Evolutionary conservation across 2,329 filamentous ascomycete genomes (phyloP).

Genomic region (Moelleriella libera): DNA sequence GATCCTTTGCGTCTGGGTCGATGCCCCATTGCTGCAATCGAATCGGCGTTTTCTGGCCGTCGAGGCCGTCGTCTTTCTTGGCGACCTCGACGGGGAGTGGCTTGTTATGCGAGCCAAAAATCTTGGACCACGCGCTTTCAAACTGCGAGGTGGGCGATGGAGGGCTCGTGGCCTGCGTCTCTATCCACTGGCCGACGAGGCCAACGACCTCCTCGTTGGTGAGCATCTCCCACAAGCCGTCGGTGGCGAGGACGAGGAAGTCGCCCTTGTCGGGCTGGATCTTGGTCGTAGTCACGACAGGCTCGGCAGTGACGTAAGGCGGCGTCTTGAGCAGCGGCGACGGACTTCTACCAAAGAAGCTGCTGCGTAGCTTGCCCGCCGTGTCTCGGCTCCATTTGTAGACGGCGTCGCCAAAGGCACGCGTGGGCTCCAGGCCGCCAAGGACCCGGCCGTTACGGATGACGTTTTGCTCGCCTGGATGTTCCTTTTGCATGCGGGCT

Average conservation of each 20-base stretch:
- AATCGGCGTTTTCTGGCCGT: constrained; percentile 76
- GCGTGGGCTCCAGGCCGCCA: constrained; percentile 79
- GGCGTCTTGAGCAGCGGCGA: constrained; percentile 73
- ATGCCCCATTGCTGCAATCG: constrained; percentile 87
- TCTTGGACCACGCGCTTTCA: constrained; percentile 51
- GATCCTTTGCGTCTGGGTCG: constrained; percentile 53
- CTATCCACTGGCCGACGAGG: constrained; percentile 92
- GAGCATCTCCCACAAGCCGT: constrained; percentile 97
- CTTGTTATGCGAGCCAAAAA: constrained; percentile 36
- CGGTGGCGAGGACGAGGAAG: constrained; percentile 91
- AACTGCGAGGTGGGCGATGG: constrained; percentile 44
- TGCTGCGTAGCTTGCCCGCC: constrained; percentile 65
- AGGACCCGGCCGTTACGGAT: constrained; percentile 81
- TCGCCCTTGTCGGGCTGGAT: constrained; percentile 82
- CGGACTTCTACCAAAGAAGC: constrained; percentile 76
- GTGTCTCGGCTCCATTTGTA: constrained; percentile 93
- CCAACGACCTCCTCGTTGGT: constrained; percentile 97
- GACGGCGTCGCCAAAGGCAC: constrained; percentile 89
- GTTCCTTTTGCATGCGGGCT: constrained; percentile 67
- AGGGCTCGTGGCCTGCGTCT: constrained; percentile 43
- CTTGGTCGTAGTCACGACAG: constrained; percentile 83
- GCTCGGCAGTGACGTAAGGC: constrained; percentile 94
- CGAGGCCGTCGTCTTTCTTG: constrained; percentile 24
- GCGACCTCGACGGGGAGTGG: constrained; percentile 65
- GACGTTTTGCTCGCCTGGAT: constrained; percentile 80